A percentile compares a stretch with the other conserved stretches of the same genome.
Conservation (phyloP, 306 rosid species). For the Pyrus communis region DNA sequence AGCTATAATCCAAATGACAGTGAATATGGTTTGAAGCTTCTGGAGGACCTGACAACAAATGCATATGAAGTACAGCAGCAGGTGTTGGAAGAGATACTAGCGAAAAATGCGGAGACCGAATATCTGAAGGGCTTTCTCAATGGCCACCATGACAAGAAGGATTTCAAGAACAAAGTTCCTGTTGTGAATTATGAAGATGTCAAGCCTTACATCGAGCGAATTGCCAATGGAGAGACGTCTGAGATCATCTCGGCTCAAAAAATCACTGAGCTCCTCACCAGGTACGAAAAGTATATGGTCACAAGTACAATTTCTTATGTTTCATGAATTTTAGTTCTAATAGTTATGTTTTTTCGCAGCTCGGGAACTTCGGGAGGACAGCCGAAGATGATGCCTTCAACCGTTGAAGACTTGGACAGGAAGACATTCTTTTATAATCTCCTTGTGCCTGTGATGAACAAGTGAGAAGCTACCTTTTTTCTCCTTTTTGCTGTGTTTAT, state of each 20-base stretch:
- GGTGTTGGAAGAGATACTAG: conserved; percentile 49
- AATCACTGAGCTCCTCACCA: conserved; percentile 74
- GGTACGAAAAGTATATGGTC: conserved; percentile 24
- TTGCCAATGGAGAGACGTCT: conserved; percentile 73
- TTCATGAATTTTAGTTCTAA: neutral
- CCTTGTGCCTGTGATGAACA: conserved; percentile 85
- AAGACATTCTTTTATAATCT: conserved; percentile 80
- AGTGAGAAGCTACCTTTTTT: conserved; percentile 32
- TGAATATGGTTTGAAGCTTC: conserved; percentile 29
- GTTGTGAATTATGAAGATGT: conserved; percentile 70
- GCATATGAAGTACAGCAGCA: conserved; percentile 48
- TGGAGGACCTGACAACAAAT: conserved; percentile 65
- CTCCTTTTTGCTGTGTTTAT: neutral
- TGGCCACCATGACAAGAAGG: conserved; percentile 35
- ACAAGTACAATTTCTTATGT: neutral
- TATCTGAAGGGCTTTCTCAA: conserved; percentile 51
- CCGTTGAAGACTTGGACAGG: conserved; percentile 72
- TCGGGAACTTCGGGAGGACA: conserved; percentile 92
- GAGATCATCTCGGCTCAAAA: conserved; percentile 59
- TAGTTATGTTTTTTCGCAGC: conserved; percentile 26
- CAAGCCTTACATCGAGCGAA: conserved; percentile 62
- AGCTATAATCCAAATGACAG: conserved; percentile 29
- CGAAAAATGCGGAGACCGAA: conserved; percentile 50
- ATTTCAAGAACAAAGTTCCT: conserved; percentile 58
- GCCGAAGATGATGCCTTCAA: conserved; percentile 87